Evolutionary conservation across 169 alveolate genomes (phyloP).

Genomic region (Eimeria acervulina): DNA sequence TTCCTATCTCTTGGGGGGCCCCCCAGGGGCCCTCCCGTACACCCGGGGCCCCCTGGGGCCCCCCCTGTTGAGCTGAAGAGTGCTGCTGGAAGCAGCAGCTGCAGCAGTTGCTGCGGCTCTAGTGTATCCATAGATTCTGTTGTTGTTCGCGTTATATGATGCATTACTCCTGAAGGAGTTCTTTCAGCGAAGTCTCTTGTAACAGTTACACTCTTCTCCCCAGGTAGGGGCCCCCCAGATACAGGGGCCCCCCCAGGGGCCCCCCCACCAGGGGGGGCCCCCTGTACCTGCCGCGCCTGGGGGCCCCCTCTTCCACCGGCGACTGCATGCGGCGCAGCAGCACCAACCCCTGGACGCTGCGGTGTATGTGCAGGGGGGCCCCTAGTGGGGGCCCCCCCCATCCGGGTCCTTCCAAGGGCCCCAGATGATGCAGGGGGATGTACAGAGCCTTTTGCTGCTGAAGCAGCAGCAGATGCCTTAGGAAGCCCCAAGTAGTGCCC

Average conservation of each 20-base stretch:
- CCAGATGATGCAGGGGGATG: conserved; percentile 33
- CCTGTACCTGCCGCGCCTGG: background rate
- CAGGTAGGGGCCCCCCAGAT: background rate
- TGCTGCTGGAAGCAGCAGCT: conserved; percentile 6
- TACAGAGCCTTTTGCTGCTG: background rate
- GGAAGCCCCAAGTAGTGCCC: background rate
- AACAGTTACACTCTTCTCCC: conserved; percentile 2
- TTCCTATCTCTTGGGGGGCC: background rate
- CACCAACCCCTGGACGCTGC: background rate
- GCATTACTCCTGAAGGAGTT: background rate
- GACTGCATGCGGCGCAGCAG: background rate
- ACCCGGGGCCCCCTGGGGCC: background rate
- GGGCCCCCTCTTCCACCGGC: background rate
- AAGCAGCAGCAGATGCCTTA: background rate
- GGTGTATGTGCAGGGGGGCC: background rate
- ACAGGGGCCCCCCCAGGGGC: conserved; percentile 38
- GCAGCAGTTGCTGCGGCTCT: conserved; percentile 17
- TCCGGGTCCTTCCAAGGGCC: background rate
- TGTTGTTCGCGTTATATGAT: conserved; percentile 16
- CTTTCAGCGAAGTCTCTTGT: background rate
- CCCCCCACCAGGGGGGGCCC: background rate
- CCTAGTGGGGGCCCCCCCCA: background rate
- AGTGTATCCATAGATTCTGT: background rate
- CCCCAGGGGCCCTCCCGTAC: background rate
- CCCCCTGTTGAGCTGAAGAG: background rate